These are phyloP conservation scores for Mortierella antarctica DNA, from an alignment of 192 early-diverging fungal genomes.

Conservation along the genomic window DNA sequence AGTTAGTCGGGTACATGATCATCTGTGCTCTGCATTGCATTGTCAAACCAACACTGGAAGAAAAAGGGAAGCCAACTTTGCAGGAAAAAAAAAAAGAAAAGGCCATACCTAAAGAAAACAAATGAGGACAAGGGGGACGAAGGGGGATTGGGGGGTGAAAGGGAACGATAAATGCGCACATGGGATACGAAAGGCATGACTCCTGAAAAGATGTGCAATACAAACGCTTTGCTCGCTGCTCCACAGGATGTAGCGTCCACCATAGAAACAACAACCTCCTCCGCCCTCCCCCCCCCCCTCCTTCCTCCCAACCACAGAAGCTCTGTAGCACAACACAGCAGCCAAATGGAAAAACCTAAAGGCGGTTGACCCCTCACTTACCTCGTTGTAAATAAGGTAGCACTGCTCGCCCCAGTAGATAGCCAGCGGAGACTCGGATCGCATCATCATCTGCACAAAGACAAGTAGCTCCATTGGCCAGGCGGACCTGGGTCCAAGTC, in stretches of 20 bases:
- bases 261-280: background rate
- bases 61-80: too few relatives aligned
- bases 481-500: conserved; percentile 26
- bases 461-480: conserved; percentile 36
- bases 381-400: conserved; percentile 36
- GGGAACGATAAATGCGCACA: too few relatives aligned
- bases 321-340: background rate
- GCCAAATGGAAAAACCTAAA: background rate
- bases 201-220: too few relatives aligned
- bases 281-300: background rate
- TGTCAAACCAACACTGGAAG: too few relatives aligned
- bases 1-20: too few relatives aligned
- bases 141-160: too few relatives aligned
- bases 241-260: background rate
- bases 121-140: too few relatives aligned
- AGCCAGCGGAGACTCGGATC: conserved; percentile 21
- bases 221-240: background rate
- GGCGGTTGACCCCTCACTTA: conserved; percentile 11
- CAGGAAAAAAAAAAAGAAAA: too few relatives aligned
- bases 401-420: conserved; percentile 36
- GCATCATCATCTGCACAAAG: conserved; percentile 5
- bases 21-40: too few relatives aligned
- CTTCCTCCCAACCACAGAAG: background rate
- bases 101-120: too few relatives aligned
- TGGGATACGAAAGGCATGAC: too few relatives aligned